Conservation (phyloP, 306 rosid genomes). For the Luffa acutangula region DNA sequence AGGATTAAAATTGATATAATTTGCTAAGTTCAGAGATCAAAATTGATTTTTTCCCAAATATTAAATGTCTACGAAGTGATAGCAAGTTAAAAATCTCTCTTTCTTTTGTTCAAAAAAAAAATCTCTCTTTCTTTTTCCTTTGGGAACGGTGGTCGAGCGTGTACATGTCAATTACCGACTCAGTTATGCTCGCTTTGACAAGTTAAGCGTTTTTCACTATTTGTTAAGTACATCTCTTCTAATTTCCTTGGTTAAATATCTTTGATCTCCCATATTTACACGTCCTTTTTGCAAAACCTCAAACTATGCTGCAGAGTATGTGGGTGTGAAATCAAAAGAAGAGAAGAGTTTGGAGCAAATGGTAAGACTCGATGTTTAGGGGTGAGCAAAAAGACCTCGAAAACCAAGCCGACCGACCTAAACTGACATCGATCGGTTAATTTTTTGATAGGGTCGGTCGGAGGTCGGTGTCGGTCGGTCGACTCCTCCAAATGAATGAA, state of each 20-base stretch:
- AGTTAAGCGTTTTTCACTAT: background rate
- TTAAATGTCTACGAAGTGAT: background rate
- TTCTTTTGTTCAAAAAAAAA: too few relatives aligned
- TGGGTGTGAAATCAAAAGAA: conserved; percentile 92
- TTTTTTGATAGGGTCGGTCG: too few relatives aligned
- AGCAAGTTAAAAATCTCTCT: background rate
- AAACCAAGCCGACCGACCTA: too few relatives aligned
- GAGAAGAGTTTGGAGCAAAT: conserved; percentile 88
- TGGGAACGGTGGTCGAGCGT: background rate
- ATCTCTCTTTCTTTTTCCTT: background rate
- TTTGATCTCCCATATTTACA: background rate
- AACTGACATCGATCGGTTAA: too few relatives aligned
- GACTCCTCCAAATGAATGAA: too few relatives aligned
- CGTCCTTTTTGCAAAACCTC: conserved; percentile 87
- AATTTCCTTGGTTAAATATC: background rate
- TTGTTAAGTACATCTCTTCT: background rate
- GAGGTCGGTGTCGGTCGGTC: too few relatives aligned
- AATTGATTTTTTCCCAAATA: background rate
- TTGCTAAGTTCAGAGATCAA: too few relatives aligned
- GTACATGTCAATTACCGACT: too few relatives aligned
- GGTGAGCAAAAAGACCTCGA: too few relatives aligned
- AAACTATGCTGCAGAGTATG: conserved; percentile 92
- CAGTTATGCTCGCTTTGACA: background rate
- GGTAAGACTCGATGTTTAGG: conserved; percentile 51
- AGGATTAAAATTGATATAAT: too few relatives aligned